These are phyloP conservation scores for Cryptosporidium sp. DNA, from an alignment of 169 alveolate genomes.

Conservation along the genomic window DNA sequence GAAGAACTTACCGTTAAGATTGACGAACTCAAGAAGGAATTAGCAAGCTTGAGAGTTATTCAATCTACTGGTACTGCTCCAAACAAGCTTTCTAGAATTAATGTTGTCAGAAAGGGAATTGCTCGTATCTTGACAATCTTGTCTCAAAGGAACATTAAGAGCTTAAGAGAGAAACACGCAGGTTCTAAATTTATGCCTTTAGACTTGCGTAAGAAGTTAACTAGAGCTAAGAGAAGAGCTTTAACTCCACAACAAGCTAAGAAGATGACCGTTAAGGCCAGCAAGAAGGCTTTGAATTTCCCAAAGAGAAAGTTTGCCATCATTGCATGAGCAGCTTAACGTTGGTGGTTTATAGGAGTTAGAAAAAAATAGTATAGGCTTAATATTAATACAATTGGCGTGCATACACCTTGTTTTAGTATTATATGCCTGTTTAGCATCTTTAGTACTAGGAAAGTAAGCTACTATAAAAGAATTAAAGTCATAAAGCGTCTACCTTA, in stretches of 20 bases:
- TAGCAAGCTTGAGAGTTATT: conserved; percentile 90
- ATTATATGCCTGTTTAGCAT: background rate
- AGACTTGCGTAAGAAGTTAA: conserved; percentile 91
- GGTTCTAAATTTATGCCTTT: conserved; percentile 87
- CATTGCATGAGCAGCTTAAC: conserved; percentile 71
- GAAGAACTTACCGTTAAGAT: conserved; percentile 90
- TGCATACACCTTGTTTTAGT: background rate
- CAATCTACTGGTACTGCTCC: conserved; percentile 93
- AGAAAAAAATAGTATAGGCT: background rate
- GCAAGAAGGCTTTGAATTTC: conserved; percentile 83
- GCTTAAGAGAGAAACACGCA: conserved; percentile 85
- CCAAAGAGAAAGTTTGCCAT: conserved; percentile 86
- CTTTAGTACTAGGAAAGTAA: conserved; percentile 44
- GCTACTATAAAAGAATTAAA: conserved; percentile 28
- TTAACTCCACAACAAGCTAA: conserved; percentile 89
- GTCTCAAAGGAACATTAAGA: conserved; percentile 90
- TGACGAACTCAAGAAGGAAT: conserved; percentile 91
- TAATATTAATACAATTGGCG: background rate
- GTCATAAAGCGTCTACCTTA: background rate
- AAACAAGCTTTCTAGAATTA: conserved; percentile 89
- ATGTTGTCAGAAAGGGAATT: conserved; percentile 90
- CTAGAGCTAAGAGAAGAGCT: conserved; percentile 92
- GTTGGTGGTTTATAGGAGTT: conserved; percentile 14
- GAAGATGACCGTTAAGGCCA: conserved; percentile 87
- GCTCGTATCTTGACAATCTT: conserved; percentile 94